Conservation (phyloP, 1,284 basidiomycete genomes). For the Fomes fomentarius region DNA sequence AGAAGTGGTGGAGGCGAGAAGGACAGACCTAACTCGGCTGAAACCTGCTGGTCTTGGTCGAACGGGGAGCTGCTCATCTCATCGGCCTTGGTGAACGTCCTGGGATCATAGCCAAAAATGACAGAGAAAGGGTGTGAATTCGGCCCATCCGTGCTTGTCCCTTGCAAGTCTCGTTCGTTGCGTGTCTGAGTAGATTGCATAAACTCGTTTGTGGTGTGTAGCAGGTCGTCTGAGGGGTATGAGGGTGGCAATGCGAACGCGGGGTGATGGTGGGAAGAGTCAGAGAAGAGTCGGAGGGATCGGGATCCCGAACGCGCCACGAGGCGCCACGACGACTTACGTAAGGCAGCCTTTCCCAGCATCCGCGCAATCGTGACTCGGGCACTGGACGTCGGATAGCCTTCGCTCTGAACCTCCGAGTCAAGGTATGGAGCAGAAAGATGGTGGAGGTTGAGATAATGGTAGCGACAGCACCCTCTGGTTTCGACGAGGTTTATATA, state of each 20-base stretch:
- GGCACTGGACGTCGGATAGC: too few relatives aligned
- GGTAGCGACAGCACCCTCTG: too few relatives aligned
- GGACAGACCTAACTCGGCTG: constrained; percentile 9
- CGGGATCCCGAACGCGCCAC: not conserved
- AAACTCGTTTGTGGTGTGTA: not conserved
- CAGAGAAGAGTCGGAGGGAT: not conserved
- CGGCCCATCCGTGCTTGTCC: not conserved
- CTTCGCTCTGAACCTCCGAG: constrained; percentile 47
- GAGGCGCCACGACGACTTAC: not conserved
- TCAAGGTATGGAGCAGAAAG: too few relatives aligned
- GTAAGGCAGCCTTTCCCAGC: not conserved
- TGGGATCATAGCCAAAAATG: not conserved
- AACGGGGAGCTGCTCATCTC: not conserved
- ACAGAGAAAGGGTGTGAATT: not conserved
- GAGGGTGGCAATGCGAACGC: not conserved
- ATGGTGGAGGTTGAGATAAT: too few relatives aligned
- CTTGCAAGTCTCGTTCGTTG: not conserved
- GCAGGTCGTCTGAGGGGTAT: not conserved
- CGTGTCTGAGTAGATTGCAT: not conserved
- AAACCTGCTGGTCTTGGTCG: constrained; percentile 16
- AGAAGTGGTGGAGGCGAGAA: constrained; percentile 9
- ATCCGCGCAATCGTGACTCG: too few relatives aligned
- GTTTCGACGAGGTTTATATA: too few relatives aligned
- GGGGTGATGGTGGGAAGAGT: not conserved
- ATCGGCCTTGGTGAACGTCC: not conserved